These are phyloP conservation scores for Mesotaenium endlicherianum DNA, from an alignment of 139 green algal genomes.

Conservation along the genomic window DNA sequence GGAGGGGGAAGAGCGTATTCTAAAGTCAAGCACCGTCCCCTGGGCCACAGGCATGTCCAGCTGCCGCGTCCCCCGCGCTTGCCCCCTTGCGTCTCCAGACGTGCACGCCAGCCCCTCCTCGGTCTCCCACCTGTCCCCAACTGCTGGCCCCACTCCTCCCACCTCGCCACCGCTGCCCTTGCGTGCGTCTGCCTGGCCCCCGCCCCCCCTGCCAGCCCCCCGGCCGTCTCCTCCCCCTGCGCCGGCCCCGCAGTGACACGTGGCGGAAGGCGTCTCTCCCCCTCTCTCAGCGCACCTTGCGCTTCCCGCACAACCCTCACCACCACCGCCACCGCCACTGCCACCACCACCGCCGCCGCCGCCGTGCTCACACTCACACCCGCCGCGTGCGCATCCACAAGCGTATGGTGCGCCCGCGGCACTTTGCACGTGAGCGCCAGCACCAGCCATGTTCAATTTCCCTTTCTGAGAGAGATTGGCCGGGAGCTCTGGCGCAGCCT, in stretches of 20 bases:
- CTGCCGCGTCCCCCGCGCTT: background rate
- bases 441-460: no score
- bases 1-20: no score
- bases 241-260: background rate
- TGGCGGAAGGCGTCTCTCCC: background rate
- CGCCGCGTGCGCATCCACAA: no score
- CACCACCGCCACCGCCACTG: background rate
- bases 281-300: background rate
- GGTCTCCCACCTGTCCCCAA: background rate
- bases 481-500: no score
- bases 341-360: background rate
- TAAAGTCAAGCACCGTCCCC: no score
- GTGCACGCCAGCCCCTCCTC: no score
- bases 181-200: background rate
- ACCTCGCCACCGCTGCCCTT: background rate
- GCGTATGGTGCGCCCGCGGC: no score
- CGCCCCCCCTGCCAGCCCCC: background rate
- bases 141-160: background rate
- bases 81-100: background rate
- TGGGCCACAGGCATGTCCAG: no score
- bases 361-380: background rate
- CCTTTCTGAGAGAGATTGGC: no score
- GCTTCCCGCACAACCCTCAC: background rate
- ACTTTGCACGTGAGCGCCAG: background rate
- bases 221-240: conserved; percentile 20